Evolutionary conservation across 805 yeast genomes (phyloP).

Genomic region (Schizosaccharomyces octosporus): DNA sequence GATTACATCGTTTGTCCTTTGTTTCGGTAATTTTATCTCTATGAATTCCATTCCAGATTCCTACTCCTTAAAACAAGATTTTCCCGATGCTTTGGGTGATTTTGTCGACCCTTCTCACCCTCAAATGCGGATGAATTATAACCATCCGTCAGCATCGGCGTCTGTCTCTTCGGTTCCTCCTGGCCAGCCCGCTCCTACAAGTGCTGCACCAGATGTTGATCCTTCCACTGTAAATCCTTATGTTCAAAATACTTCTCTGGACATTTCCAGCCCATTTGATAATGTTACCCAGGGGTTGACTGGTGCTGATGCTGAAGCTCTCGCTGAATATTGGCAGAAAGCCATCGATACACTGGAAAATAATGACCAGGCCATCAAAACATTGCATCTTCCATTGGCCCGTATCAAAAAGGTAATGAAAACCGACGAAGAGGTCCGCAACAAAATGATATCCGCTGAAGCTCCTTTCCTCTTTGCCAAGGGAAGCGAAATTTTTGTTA

Average conservation of each 20-base stretch:
- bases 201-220: background rate
- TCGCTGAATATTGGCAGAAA: slow-evolving; percentile 96
- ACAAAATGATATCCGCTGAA: slow-evolving; percentile 90
- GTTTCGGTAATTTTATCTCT: background rate
- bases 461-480: slow-evolving; percentile 94
- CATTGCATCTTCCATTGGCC: slow-evolving; percentile 85
- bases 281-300: slow-evolving; percentile 83
- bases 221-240: background rate
- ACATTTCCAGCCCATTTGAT: slow-evolving; percentile 31
- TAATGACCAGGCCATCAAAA: slow-evolving; percentile 77
- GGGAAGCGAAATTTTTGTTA: slow-evolving; percentile 90
- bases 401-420: slow-evolving; percentile 36
- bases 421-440: slow-evolving; percentile 28
- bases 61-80: background rate
- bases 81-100: background rate
- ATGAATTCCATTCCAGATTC: background rate
- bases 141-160: background rate
- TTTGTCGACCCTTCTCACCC: background rate
- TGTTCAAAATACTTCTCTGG: background rate
- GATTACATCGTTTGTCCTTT: background rate
- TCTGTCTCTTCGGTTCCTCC: no score
- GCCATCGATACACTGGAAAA: slow-evolving; percentile 73
- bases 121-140: background rate
- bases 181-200: no score
- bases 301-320: slow-evolving; percentile 60